Conservation (phyloP, 2,329 filamentous ascomycete species). For the Verticillium klebahnii region DNA sequence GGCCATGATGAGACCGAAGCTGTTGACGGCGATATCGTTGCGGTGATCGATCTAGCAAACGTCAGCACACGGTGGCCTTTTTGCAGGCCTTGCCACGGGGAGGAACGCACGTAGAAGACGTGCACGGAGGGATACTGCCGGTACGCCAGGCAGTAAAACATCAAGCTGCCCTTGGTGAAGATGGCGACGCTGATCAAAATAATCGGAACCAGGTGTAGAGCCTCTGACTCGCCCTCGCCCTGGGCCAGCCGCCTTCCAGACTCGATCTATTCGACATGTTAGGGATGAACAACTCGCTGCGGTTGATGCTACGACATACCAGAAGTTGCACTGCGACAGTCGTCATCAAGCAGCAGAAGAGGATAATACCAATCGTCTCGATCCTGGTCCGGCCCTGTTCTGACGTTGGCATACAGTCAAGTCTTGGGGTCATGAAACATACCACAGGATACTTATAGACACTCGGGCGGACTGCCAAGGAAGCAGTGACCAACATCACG, state of each 20-base stretch:
- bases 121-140: slow-evolving; percentile 50
- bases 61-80: slow-evolving; percentile 7
- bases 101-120: slow-evolving; percentile 39
- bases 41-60: slow-evolving; percentile 42
- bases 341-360: slow-evolving; percentile 63
- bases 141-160: slow-evolving; percentile 49
- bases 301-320: slow-evolving; percentile 27
- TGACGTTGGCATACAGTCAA: slow-evolving; percentile 2
- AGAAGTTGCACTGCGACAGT: slow-evolving; percentile 60
- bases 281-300: slow-evolving; percentile 9
- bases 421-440: slow-evolving; percentile 16
- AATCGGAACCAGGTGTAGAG: slow-evolving; percentile 49
- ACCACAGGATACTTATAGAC: slow-evolving; percentile 59
- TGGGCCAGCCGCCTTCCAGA: slow-evolving; percentile 47
- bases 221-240: slow-evolving; percentile 33
- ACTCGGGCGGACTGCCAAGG: slow-evolving; percentile 53
- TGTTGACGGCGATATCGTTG: slow-evolving; percentile 52
- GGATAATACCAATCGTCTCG: slow-evolving; percentile 60
- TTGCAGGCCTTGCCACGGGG: not conserved
- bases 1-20: slow-evolving; percentile 51
- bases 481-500: slow-evolving; percentile 58
- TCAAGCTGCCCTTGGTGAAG: slow-evolving; percentile 45
- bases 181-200: slow-evolving; percentile 50
- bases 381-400: slow-evolving; percentile 52
- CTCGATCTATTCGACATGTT: slow-evolving; percentile 35